A percentile compares a stretch with the other conserved stretches of the same genome.
Conservation (phyloP, 495 filamentous ascomycete species). For the Aspergillus cavernicola region DNA sequence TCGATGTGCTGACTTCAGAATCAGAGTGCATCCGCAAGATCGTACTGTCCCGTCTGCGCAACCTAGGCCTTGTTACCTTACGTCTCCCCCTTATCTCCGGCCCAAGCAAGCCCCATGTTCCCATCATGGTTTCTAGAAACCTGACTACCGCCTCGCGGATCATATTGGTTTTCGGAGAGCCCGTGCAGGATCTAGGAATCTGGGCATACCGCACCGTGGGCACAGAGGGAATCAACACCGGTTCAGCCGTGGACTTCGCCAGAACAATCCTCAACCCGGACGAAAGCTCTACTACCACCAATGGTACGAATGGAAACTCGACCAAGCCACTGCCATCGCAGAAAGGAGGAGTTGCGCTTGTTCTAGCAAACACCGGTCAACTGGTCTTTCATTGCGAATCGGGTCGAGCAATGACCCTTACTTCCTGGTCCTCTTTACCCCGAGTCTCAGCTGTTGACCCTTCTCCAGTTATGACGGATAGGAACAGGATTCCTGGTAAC, state of each 20-base stretch:
- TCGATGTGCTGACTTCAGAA: background rate
- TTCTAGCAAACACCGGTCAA: constrained; percentile 72
- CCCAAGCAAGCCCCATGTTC: constrained; percentile 53
- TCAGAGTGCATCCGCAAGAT: constrained; percentile 60
- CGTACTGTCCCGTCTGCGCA: constrained; percentile 56
- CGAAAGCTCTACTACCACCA: background rate
- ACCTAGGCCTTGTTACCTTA: constrained; percentile 51
- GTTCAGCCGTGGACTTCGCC: constrained; percentile 61
- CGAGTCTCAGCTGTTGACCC: constrained; percentile 51
- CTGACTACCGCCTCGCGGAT: constrained; percentile 58
- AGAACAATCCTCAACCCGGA: constrained; percentile 38
- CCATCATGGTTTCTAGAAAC: constrained; percentile 61
- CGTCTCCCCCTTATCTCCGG: constrained; percentile 55
- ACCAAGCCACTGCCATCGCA: background rate
- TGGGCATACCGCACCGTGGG: constrained; percentile 65
- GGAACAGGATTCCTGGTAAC: constrained; percentile 59
- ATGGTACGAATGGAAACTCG: background rate
- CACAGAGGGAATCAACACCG: constrained; percentile 57
- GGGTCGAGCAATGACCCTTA: constrained; percentile 49
- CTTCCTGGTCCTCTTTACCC: constrained; percentile 50
- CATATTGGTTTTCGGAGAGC: constrained; percentile 71
- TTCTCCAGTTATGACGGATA: constrained; percentile 25
- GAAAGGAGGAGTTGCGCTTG: constrained; percentile 37
- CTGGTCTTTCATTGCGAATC: constrained; percentile 62
- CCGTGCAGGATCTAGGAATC: constrained; percentile 66